A percentile compares a stretch with the other conserved stretches of the same genome.
Evolutionary conservation across 2,329 filamentous ascomycete species (phyloP).

Genomic region (Fusarium neocosmosporiellum): DNA sequence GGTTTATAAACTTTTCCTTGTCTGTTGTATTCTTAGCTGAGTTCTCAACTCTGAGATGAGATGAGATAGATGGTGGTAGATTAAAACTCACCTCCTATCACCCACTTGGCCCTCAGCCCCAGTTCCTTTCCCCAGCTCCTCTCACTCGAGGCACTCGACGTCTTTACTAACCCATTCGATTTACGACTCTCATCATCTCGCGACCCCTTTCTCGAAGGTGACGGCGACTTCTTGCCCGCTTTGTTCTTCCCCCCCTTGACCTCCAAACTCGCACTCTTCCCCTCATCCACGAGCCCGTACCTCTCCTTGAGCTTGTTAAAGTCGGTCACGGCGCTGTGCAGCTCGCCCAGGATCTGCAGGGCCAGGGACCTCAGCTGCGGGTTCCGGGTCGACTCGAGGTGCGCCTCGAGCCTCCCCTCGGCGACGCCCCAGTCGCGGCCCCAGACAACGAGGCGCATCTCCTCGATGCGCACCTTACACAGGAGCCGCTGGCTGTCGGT

Average conservation of each 20-base stretch:
- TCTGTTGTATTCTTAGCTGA: slow-evolving; percentile 41
- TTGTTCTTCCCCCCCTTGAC: slow-evolving; percentile 20
- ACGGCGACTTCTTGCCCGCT: slow-evolving; percentile 24
- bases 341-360: slow-evolving; percentile 55
- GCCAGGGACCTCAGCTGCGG: slow-evolving; percentile 54
- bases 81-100: slow-evolving; percentile 51
- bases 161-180: slow-evolving; percentile 30
- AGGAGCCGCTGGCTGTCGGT: slow-evolving; percentile 56
- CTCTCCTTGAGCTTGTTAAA: slow-evolving; percentile 54
- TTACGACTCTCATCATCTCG: slow-evolving; percentile 38
- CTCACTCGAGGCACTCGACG: slow-evolving; percentile 30
- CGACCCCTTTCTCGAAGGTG: slow-evolving; percentile 38
- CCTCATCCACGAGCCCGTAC: slow-evolving; percentile 54
- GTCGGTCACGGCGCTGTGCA: slow-evolving; percentile 58
- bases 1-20: slow-evolving; percentile 57
- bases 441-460: slow-evolving; percentile 61
- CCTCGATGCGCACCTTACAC: slow-evolving; percentile 62
- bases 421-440: slow-evolving; percentile 60
- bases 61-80: background rate
- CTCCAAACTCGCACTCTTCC: slow-evolving; percentile 14
- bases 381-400: slow-evolving; percentile 52
- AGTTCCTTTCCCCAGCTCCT: slow-evolving; percentile 48
- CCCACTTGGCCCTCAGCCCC: slow-evolving; percentile 56
- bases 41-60: background rate
- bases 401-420: slow-evolving; percentile 57